Conservation (phyloP, 2,329 filamentous ascomycete species). For the Exophiala viscosa region DNA sequence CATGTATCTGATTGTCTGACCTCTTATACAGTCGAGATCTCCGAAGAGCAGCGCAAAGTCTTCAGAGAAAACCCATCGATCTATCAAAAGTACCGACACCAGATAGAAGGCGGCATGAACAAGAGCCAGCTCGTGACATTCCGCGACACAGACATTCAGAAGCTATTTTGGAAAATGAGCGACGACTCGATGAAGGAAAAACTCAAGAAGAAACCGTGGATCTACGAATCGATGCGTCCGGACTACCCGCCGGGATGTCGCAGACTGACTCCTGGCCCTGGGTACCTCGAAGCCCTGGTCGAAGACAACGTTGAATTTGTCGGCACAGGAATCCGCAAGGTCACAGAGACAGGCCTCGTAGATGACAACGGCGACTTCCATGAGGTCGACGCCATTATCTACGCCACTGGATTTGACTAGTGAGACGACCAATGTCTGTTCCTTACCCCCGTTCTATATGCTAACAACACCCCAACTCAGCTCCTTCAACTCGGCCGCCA, state of each 20-base stretch:
- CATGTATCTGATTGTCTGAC: constrained; percentile 21
- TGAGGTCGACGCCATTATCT: constrained; percentile 63
- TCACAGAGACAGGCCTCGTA: constrained; percentile 59
- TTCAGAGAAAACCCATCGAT: constrained; percentile 23
- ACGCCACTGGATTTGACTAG: constrained; percentile 56
- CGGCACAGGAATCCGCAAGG: constrained; percentile 53
- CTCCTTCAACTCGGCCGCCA: constrained; percentile 2
- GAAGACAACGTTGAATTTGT: constrained; percentile 61
- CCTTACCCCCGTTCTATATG: background rate
- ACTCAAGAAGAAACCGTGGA: constrained; percentile 15
- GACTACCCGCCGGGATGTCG: constrained; percentile 64
- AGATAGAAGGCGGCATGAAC: constrained; percentile 31
- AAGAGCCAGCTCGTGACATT: constrained; percentile 14
- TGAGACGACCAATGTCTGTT: constrained; percentile 32
- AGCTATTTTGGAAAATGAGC: constrained; percentile 8
- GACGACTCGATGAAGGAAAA: constrained; percentile 15
- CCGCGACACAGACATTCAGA: constrained; percentile 12
- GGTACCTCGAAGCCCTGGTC: constrained; percentile 62
- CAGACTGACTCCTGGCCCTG: constrained; percentile 61
- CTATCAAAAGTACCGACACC: constrained; percentile 30
- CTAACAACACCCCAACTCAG: background rate
- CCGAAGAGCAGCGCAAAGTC: constrained; percentile 16
- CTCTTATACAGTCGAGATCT: constrained; percentile 1
- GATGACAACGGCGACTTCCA: constrained; percentile 55
- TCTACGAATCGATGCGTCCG: constrained; percentile 47